A percentile compares a stretch with the other conserved stretches of the same genome.
Conservation (phyloP, 116 monocot species). For the Posidonia oceanica region DNA sequence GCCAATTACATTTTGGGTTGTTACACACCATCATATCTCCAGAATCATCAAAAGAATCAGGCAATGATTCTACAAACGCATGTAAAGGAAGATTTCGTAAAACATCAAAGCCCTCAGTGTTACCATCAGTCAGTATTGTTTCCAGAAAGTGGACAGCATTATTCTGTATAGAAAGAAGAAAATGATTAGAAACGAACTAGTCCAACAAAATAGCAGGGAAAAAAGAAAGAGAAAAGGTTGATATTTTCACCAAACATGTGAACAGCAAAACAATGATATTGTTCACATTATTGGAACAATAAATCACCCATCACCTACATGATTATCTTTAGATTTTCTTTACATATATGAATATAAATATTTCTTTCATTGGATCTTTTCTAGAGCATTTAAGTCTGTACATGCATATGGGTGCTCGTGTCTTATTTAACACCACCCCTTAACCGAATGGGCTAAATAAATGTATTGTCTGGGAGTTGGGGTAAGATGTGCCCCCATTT, state of each 20-base stretch:
- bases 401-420: no score
- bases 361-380: no score
- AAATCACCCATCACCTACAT: no score
- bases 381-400: no score
- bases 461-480: no score
- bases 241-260: neutral
- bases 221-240: neutral
- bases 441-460: no score
- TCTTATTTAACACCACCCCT: no score
- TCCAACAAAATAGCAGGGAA: constrained; percentile 1
- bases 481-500: no score
- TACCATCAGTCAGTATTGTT: constrained; percentile 27
- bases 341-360: no score
- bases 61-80: constrained; percentile 10
- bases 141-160: constrained; percentile 40
- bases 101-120: constrained; percentile 11
- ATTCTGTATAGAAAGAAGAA: constrained; percentile 35
- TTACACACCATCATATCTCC: constrained; percentile 11
- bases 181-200: neutral
- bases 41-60: constrained; percentile 1
- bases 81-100: constrained; percentile 12
- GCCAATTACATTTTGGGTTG: constrained; percentile 14
- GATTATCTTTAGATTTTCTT: no score
- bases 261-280: neutral
- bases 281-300: neutral